Percentiles rank a stretch among this genome's conserved stretches.
Evolutionary conservation across 1,284 basidiomycete species (phyloP).

Genomic region (Mycena citricolor): DNA sequence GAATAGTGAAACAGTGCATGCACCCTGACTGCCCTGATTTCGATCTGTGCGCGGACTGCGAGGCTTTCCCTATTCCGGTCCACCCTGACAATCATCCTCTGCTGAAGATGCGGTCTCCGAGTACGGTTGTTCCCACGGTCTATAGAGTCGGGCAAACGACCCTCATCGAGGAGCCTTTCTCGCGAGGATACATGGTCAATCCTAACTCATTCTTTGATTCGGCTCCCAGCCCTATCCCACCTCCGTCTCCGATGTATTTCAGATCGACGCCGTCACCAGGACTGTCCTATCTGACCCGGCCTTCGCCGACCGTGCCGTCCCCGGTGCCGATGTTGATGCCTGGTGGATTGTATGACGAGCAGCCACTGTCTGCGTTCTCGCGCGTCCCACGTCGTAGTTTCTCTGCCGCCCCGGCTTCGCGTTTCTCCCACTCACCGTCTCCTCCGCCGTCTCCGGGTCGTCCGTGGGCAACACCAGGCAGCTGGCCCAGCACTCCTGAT

Average conservation of each 20-base stretch:
- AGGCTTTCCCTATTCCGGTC: slow-evolving; percentile 74
- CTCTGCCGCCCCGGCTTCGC: slow-evolving; percentile 14
- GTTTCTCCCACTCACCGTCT: slow-evolving; percentile 23
- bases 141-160: slow-evolving; percentile 38
- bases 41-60: slow-evolving; percentile 81
- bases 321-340: slow-evolving; percentile 24
- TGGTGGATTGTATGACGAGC: slow-evolving; percentile 21
- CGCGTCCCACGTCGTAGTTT: slow-evolving; percentile 23
- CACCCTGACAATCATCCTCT: slow-evolving; percentile 77
- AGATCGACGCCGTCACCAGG: no score
- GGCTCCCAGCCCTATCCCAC: slow-evolving; percentile 16
- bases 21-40: slow-evolving; percentile 80
- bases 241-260: slow-evolving; percentile 27
- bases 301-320: slow-evolving; percentile 6
- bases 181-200: slow-evolving; percentile 20
- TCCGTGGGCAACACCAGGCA: slow-evolving; percentile 18
- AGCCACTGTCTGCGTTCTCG: slow-evolving; percentile 23
- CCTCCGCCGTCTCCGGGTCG: slow-evolving; percentile 17
- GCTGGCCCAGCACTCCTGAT: slow-evolving; percentile 9
- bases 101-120: slow-evolving; percentile 70
- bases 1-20: slow-evolving; percentile 60
- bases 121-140: slow-evolving; percentile 53
- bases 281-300: slow-evolving; percentile 1
- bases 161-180: slow-evolving; percentile 23
- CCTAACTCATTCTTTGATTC: slow-evolving; percentile 20